These are phyloP conservation scores for Aspergillus baeticus DNA, from an alignment of 495 filamentous ascomycete genomes.

Conservation along the genomic window DNA sequence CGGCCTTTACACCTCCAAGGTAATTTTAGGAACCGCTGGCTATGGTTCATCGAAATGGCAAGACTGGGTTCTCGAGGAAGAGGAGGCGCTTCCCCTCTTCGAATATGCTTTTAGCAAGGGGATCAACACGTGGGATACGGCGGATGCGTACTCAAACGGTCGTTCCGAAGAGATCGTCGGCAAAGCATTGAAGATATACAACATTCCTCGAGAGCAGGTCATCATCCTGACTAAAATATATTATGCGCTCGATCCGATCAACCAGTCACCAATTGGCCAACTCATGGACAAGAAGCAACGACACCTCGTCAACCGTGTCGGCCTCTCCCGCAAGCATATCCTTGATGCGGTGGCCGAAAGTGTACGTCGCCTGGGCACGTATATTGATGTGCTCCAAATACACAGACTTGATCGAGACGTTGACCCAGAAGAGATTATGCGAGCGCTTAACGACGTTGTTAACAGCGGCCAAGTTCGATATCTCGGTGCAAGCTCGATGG, in stretches of 20 bases:
- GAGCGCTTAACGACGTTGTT: constrained; percentile 47
- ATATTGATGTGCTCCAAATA: constrained; percentile 53
- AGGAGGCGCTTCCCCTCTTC: constrained; percentile 28
- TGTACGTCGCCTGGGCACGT: constrained; percentile 47
- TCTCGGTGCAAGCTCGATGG: constrained; percentile 21
- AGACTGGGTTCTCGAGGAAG: constrained; percentile 3
- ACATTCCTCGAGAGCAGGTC: constrained; percentile 67
- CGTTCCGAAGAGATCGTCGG: constrained; percentile 65
- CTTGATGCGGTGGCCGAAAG: constrained; percentile 49
- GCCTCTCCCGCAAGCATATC: constrained; percentile 48
- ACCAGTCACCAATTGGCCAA: not conserved
- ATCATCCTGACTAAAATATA: constrained; percentile 72
- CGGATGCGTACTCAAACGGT: constrained; percentile 65
- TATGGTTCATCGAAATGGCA: not conserved
- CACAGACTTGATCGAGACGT: constrained; percentile 45
- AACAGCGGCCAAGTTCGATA: constrained; percentile 46
- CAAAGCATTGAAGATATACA: constrained; percentile 68
- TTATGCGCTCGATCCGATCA: constrained; percentile 43
- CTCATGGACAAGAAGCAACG: not conserved
- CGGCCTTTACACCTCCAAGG: not conserved
- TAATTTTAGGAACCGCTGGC: not conserved
- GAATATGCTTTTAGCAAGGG: constrained; percentile 39
- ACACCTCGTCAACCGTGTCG: constrained; percentile 39
- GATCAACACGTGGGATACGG: constrained; percentile 63
- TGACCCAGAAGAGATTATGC: constrained; percentile 50